A percentile compares a stretch with the other conserved stretches of the same genome.
Conservation (phyloP, 148 eudicot species). For the Rhododendron griersonianum region DNA sequence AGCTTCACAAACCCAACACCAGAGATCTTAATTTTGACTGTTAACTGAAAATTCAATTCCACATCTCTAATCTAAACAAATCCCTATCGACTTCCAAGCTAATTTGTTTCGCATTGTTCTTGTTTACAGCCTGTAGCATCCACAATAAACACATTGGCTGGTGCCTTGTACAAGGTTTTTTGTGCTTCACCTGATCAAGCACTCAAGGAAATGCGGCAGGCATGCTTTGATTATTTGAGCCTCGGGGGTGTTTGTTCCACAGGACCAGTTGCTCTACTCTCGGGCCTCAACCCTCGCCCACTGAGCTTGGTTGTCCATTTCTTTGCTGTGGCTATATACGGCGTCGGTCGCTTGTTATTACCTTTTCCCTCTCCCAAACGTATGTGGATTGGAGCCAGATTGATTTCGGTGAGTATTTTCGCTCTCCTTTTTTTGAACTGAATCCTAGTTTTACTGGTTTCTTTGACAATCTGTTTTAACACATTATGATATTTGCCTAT, state of each 20-base stretch:
- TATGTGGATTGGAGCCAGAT: slow-evolving; percentile 74
- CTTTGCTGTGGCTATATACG: slow-evolving; percentile 85
- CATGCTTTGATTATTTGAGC: slow-evolving; percentile 86
- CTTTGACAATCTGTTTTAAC: not conserved
- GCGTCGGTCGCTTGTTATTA: slow-evolving; percentile 72
- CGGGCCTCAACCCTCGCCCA: slow-evolving; percentile 85
- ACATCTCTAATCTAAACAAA: not conserved
- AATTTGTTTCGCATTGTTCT: slow-evolving; percentile 3
- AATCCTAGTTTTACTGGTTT: not conserved
- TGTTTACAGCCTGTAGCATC: slow-evolving; percentile 80
- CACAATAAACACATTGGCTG: slow-evolving; percentile 83
- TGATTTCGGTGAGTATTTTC: slow-evolving; percentile 54
- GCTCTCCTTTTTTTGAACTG: not conserved
- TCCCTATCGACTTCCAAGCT: not conserved
- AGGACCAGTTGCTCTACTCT: slow-evolving; percentile 74
- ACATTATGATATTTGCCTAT: not conserved
- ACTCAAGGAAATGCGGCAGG: slow-evolving; percentile 72
- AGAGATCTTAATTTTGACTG: not conserved
- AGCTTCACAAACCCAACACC: not conserved
- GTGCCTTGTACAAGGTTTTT: slow-evolving; percentile 75
- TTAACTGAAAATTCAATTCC: not conserved
- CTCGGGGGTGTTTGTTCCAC: slow-evolving; percentile 72
- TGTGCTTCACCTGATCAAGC: slow-evolving; percentile 79
- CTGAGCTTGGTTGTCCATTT: slow-evolving; percentile 78
- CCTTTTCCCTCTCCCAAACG: slow-evolving; percentile 85